Evolutionary conservation across 139 green algal genomes (phyloP).

Genomic region (Chlorella ohadii): DNA sequence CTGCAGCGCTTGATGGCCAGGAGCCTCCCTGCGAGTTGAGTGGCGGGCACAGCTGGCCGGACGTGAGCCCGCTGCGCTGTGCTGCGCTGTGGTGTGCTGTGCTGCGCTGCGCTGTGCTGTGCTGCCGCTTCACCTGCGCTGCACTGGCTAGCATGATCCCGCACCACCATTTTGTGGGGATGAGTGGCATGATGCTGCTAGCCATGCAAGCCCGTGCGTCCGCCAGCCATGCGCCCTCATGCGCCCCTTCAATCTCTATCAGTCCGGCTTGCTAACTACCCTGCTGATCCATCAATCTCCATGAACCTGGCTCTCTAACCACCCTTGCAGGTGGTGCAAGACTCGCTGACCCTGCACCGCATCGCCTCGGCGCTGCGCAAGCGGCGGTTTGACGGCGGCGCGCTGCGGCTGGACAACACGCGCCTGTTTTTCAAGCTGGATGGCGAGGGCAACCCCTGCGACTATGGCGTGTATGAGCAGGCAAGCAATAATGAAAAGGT

Average conservation of each 20-base stretch:
- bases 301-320: too few relatives aligned
- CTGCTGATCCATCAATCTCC: too few relatives aligned
- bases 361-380: conserved; percentile 68
- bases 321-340: conserved; percentile 73
- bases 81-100: background rate
- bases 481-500: too few relatives aligned
- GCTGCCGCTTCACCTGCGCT: background rate
- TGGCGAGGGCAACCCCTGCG: conserved; percentile 71
- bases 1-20: conserved; percentile 20
- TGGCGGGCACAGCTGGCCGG: conserved; percentile 64
- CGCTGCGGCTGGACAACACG: conserved; percentile 85
- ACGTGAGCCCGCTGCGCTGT: conserved; percentile 51
- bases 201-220: too few relatives aligned
- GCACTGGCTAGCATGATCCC: too few relatives aligned
- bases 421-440: conserved; percentile 85
- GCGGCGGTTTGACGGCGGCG: conserved; percentile 61
- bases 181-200: too few relatives aligned
- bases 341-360: conserved; percentile 73
- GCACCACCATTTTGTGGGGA: too few relatives aligned
- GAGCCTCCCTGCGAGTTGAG: conserved; percentile 53
- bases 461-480: conserved; percentile 40
- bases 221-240: too few relatives aligned
- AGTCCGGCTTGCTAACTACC: too few relatives aligned
- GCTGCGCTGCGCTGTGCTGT: too few relatives aligned
- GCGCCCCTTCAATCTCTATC: too few relatives aligned